Percentiles rank a stretch among this genome's conserved stretches.
Evolutionary conservation across 2,329 filamentous ascomycete species (phyloP).

Genomic region (Cercospora beticola): DNA sequence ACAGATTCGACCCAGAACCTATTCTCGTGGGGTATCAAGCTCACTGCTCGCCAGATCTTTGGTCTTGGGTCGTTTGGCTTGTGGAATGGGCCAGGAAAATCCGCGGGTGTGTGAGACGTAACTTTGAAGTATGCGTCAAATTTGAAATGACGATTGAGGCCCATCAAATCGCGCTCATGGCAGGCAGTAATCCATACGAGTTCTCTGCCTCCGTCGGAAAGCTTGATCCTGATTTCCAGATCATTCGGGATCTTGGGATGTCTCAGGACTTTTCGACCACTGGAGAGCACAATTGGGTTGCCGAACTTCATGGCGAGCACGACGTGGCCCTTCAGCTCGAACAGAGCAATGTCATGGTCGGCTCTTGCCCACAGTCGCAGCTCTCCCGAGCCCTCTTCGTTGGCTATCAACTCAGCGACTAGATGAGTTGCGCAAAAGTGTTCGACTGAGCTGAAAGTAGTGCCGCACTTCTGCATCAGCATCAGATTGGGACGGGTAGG

Average conservation of each 20-base stretch:
- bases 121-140: background rate
- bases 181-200: no score
- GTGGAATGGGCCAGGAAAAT: background rate
- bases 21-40: background rate
- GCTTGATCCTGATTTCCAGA: background rate
- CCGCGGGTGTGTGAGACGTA: background rate
- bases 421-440: background rate
- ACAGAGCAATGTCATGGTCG: background rate
- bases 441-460: background rate
- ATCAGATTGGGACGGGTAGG: background rate
- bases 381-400: background rate
- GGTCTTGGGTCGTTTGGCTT: background rate
- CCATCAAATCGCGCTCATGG: conserved; percentile 2
- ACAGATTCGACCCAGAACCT: background rate
- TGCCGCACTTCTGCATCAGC: background rate
- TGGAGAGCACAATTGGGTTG: background rate
- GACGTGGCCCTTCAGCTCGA: background rate
- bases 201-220: no score
- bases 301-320: background rate
- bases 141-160: background rate
- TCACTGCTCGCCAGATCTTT: background rate
- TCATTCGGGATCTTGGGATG: background rate
- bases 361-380: background rate
- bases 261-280: background rate
- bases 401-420: background rate